Evolutionary conservation across 495 filamentous ascomycete genomes (phyloP).

Genomic region (Penicillium flavigenum): DNA sequence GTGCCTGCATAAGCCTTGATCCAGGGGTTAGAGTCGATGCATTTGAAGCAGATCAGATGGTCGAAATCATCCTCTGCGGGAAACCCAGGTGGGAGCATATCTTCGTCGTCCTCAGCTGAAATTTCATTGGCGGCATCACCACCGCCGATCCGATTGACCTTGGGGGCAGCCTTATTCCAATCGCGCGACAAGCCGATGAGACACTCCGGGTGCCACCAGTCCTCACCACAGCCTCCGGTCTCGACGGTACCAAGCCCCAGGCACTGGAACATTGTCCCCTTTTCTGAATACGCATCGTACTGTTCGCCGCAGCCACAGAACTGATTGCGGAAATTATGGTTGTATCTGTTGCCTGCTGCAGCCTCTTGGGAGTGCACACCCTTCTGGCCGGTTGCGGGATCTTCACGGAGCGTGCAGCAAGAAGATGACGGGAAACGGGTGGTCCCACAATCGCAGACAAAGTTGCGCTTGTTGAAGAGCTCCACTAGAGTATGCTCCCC

Average conservation of each 20-base stretch:
- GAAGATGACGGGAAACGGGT: constrained; percentile 67
- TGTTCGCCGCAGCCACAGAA: constrained; percentile 89
- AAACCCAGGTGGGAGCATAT: constrained; percentile 75
- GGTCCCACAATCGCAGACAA: constrained; percentile 96
- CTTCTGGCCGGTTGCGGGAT: constrained; percentile 69
- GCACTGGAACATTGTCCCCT: constrained; percentile 99
- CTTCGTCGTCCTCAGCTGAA: constrained; percentile 48
- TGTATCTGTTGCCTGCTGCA: constrained; percentile 77
- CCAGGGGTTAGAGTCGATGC: constrained; percentile 85
- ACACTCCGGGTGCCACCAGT: constrained; percentile 99
- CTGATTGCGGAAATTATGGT: constrained; percentile 88
- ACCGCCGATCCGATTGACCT: constrained; percentile 42
- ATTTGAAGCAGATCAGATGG: constrained; percentile 90
- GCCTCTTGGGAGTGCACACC: constrained; percentile 75
- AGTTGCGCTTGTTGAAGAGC: constrained; percentile 92
- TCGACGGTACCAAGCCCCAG: constrained; percentile 76
- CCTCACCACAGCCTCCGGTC: constrained; percentile 90
- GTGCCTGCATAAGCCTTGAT: constrained; percentile 87
- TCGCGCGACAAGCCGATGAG: constrained; percentile 71
- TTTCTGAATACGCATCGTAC: constrained; percentile 82
- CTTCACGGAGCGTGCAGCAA: constrained; percentile 75
- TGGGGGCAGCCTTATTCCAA: constrained; percentile 42
- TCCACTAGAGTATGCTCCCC: constrained; percentile 94
- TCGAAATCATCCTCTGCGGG: constrained; percentile 87
- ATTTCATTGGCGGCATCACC: constrained; percentile 37